These are phyloP conservation scores for Caryopteris hybrid DNA, from an alignment of 305 asterid species.

Conservation along the genomic window DNA sequence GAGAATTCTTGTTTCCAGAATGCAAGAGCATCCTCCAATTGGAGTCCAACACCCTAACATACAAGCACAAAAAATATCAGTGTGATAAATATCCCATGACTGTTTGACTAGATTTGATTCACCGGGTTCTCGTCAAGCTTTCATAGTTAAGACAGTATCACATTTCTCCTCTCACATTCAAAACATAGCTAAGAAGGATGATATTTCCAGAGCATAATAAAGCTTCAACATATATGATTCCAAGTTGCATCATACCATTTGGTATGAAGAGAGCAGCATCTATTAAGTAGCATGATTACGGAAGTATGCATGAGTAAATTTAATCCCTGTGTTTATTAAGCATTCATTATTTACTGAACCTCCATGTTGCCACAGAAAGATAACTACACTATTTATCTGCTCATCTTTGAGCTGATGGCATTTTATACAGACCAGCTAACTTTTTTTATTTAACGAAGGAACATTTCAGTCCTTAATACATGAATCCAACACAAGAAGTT, in stretches of 20 bases:
- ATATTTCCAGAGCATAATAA: neutral
- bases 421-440: slow-evolving; percentile 6
- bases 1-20: slow-evolving; percentile 98
- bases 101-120: neutral
- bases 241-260: neutral
- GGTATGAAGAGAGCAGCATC: neutral
- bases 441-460: neutral
- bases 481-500: slow-evolving; percentile 2
- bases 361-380: slow-evolving; percentile 6
- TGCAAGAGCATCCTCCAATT: slow-evolving; percentile 97
- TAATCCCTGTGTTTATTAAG: neutral
- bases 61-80: slow-evolving; percentile 21
- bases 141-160: neutral
- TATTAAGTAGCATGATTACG: slow-evolving; percentile 7
- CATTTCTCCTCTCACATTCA: slow-evolving; percentile 7
- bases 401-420: slow-evolving; percentile 1
- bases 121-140: neutral
- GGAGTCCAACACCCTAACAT: slow-evolving; percentile 86
- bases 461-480: slow-evolving; percentile 7
- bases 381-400: neutral
- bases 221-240: neutral
- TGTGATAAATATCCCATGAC: slow-evolving; percentile 6
- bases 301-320: neutral
- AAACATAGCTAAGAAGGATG: slow-evolving; percentile 4
- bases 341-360: neutral